These are phyloP conservation scores for Termitomyces bulborhizus DNA, from an alignment of 768 basidiomycete species.

Conservation along the genomic window DNA sequence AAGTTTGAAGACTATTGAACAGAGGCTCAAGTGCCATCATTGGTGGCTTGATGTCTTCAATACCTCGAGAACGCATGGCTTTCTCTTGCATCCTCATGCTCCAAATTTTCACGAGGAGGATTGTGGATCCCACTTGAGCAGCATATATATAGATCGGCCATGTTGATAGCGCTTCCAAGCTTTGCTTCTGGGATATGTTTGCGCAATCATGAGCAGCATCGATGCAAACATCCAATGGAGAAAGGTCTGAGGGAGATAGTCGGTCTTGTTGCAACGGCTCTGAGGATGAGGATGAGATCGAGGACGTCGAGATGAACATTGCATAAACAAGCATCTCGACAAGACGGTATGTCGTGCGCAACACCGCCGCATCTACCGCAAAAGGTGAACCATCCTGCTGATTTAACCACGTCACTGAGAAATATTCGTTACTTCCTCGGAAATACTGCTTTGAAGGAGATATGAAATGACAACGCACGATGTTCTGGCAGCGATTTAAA, in stretches of 20 bases:
- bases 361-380: constrained; percentile 49
- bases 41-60: constrained; percentile 29
- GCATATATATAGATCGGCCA: constrained; percentile 36
- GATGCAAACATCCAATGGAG: constrained; percentile 52
- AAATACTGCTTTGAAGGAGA: background rate
- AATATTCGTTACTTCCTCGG: background rate
- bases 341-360: constrained; percentile 56
- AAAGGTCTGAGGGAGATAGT: constrained; percentile 27
- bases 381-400: constrained; percentile 39
- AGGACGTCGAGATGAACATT: constrained; percentile 47
- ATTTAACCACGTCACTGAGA: constrained; percentile 54
- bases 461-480: constrained; percentile 32
- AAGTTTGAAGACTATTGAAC: constrained; percentile 31
- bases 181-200: constrained; percentile 49
- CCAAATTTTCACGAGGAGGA: constrained; percentile 56
- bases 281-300: background rate
- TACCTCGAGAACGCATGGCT: constrained; percentile 16
- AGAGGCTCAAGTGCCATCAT: constrained; percentile 27
- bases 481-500: constrained; percentile 61
- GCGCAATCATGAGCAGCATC: constrained; percentile 57
- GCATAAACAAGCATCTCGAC: constrained; percentile 54
- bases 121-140: constrained; percentile 44
- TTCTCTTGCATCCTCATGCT: constrained; percentile 43
- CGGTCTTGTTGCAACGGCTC: constrained; percentile 4
- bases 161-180: constrained; percentile 37